Conservation (phyloP, 352 stramenopile species). For the Globisporangium ultimum region DNA sequence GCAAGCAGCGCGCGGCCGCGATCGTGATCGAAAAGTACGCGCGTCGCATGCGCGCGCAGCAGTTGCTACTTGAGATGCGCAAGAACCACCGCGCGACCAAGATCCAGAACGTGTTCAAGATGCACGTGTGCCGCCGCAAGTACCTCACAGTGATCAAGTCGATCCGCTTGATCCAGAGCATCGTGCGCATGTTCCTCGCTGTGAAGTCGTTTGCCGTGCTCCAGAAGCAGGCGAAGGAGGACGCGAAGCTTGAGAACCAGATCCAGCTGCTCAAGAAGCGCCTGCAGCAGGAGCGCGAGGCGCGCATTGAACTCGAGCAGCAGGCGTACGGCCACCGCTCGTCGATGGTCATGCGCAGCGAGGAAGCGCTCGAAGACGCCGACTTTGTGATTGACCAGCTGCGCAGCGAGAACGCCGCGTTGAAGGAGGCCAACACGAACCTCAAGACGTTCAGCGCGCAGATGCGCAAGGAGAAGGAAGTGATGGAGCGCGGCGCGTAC, state of each 20-base stretch:
- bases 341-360: constrained; percentile 78
- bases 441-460: constrained; percentile 81
- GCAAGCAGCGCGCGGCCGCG: constrained; percentile 52
- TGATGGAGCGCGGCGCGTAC: constrained; percentile 86
- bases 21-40: constrained; percentile 67
- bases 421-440: constrained; percentile 85
- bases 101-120: constrained; percentile 86
- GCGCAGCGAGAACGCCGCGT: constrained; percentile 66
- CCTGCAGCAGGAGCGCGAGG: constrained; percentile 88
- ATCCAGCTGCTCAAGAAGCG: constrained; percentile 91
- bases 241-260: constrained; percentile 96
- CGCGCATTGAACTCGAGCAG: constrained; percentile 79
- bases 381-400: constrained; percentile 85
- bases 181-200: constrained; percentile 81
- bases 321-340: constrained; percentile 59
- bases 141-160: constrained; percentile 69
- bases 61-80: constrained; percentile 55
- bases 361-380: constrained; percentile 75
- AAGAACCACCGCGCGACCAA: constrained; percentile 68
- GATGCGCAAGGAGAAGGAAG: constrained; percentile 87
- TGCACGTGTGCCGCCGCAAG: constrained; percentile 58
- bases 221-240: constrained; percentile 88
- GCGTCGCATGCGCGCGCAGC: constrained; percentile 56
- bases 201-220: constrained; percentile 69
- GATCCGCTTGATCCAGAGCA: constrained; percentile 74